Evolutionary conservation across 805 yeast species (phyloP).

Genomic region (Wickerhamomyces silvicola): DNA sequence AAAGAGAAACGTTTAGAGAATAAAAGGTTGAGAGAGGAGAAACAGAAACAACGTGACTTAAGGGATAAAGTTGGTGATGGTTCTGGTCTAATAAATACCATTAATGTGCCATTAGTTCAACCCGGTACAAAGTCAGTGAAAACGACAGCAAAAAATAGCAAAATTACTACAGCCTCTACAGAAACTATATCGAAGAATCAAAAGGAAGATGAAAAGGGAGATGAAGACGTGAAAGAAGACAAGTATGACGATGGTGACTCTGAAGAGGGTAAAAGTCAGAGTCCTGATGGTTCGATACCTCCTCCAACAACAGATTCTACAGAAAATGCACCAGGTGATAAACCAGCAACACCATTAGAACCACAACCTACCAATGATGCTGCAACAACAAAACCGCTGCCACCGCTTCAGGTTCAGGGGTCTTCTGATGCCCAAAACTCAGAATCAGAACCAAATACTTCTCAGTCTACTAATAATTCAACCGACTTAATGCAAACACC

Average conservation of each 20-base stretch:
- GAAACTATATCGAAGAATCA: too few relatives aligned
- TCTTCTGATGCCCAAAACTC: background rate
- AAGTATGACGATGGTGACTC: slow-evolving; percentile 5
- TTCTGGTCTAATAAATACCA: background rate
- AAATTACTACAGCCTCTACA: too few relatives aligned
- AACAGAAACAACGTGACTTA: slow-evolving; percentile 17
- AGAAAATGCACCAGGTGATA: background rate
- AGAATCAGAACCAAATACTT: slow-evolving; percentile 1
- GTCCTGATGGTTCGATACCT: too few relatives aligned
- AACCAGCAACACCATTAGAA: background rate
- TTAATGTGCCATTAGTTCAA: too few relatives aligned
- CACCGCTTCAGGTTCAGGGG: slow-evolving; percentile 11
- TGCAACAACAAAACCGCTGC: slow-evolving; percentile 11
- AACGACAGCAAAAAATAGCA: too few relatives aligned
- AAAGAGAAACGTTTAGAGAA: slow-evolving; percentile 29
- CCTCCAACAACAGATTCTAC: too few relatives aligned
- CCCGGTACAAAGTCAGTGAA: too few relatives aligned
- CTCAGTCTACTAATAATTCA: slow-evolving; percentile 18
- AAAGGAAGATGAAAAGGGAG: slow-evolving; percentile 1
- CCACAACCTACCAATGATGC: too few relatives aligned
- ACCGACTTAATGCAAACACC: slow-evolving; percentile 43
- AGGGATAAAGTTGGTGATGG: slow-evolving; percentile 7
- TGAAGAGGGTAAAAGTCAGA: slow-evolving; percentile 6
- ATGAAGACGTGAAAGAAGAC: slow-evolving; percentile 1
- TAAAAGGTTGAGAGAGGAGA: slow-evolving; percentile 29